Percentiles rank a stretch among this genome's conserved stretches.
Evolutionary conservation across 371 early-diverging fungal species (phyloP).

Genomic region (Lichtheimia ramosa): DNA sequence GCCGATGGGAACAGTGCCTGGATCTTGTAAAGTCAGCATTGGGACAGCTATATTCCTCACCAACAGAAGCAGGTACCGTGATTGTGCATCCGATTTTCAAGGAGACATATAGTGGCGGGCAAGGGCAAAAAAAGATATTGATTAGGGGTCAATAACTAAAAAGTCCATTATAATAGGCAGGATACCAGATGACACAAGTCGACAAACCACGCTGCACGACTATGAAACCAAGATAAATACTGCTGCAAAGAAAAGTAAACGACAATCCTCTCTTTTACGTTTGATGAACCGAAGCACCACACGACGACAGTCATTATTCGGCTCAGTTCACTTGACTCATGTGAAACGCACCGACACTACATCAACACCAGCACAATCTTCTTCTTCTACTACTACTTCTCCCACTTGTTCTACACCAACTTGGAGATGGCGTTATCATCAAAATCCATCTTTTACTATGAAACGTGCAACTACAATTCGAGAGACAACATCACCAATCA

Average conservation of each 20-base stretch:
- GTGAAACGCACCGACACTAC: conserved; percentile 6
- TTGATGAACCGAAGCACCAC: conserved; percentile 11
- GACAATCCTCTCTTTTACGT: conserved; percentile 14
- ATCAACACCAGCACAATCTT: neutral
- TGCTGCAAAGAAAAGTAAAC: conserved; percentile 4
- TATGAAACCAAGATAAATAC: conserved; percentile 13
- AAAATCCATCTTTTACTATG: neutral
- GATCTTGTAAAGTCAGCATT: conserved; percentile 79
- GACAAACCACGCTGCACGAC: conserved; percentile 11
- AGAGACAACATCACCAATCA: neutral
- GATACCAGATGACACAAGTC: neutral
- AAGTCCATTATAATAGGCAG: neutral
- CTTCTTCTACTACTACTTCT: too few relatives aligned
- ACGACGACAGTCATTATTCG: conserved; percentile 6
- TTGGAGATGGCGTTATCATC: neutral
- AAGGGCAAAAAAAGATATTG: too few relatives aligned
- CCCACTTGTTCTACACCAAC: too few relatives aligned
- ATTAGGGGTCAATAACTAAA: too few relatives aligned
- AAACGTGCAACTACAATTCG: conserved; percentile 2
- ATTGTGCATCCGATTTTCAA: too few relatives aligned
- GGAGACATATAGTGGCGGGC: too few relatives aligned
- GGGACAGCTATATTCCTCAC: conserved; percentile 35
- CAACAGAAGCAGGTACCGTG: too few relatives aligned
- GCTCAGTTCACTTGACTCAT: conserved; percentile 4
- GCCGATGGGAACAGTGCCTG: conserved; percentile 74